Percentiles rank a stretch among this genome's conserved stretches.
Conservation (phyloP, 306 rosid genomes). For the Pueraria montana region DNA sequence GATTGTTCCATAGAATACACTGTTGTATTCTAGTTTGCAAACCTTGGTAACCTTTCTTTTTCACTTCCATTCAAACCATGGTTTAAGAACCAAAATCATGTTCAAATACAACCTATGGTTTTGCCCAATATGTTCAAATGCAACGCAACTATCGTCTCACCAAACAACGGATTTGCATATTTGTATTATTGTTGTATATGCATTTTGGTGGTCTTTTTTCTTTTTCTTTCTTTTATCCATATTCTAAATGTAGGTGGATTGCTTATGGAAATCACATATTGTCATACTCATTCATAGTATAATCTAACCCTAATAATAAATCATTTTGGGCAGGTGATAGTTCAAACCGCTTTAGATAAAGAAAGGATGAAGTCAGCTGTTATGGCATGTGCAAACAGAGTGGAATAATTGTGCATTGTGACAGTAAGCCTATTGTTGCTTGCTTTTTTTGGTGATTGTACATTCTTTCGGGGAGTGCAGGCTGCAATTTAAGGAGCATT, state of each 20-base stretch:
- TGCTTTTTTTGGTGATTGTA: conserved; percentile 29
- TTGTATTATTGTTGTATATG: not conserved
- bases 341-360: conserved; percentile 78
- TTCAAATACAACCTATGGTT: conserved; percentile 8
- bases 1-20: conserved; percentile 10
- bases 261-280: conserved; percentile 15
- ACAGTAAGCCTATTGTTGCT: conserved; percentile 30
- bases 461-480: conserved; percentile 36
- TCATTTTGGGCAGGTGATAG: conserved; percentile 73
- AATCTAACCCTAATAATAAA: conserved; percentile 8
- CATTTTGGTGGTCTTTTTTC: not conserved
- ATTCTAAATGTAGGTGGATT: conserved; percentile 2
- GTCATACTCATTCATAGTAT: not conserved
- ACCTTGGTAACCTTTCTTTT: not conserved
- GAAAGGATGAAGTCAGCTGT: conserved; percentile 82
- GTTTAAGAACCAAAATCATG: not conserved
- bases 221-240: not conserved
- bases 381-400: conserved; percentile 74
- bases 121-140: conserved; percentile 14
- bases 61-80: conserved; percentile 19
- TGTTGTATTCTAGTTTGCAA: not conserved
- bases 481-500: conserved; percentile 43
- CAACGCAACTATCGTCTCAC: conserved; percentile 1
- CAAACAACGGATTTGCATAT: not conserved
- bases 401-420: conserved; percentile 58